Percentiles rank a stretch among this genome's conserved stretches.
Evolutionary conservation across 768 basidiomycete genomes (phyloP).

Genomic region (Pisolithus albus): DNA sequence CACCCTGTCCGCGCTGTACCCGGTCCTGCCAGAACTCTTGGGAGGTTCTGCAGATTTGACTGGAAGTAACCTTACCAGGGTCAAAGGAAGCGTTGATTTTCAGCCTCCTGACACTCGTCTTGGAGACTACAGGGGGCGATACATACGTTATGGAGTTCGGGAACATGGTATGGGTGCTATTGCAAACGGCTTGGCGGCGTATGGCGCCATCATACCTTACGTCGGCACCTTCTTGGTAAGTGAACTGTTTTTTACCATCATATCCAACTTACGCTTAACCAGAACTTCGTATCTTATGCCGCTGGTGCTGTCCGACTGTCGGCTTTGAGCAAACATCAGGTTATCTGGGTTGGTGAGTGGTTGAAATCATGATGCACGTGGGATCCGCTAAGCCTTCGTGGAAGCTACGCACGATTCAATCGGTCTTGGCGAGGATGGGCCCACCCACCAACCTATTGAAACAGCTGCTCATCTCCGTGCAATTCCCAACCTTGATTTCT

Average conservation of each 20-base stretch:
- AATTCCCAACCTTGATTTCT: conserved; percentile 86
- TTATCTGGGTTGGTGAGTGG: conserved; percentile 84
- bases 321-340: conserved; percentile 81
- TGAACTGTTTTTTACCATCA: conserved; percentile 1
- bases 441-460: conserved; percentile 94
- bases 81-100: conserved; percentile 82
- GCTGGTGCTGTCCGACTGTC: conserved; percentile 89
- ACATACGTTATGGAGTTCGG: conserved; percentile 94
- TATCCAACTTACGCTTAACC: conserved; percentile 6
- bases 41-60: conserved; percentile 91
- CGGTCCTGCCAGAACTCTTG: conserved; percentile 74
- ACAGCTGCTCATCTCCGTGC: conserved; percentile 83
- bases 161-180: conserved; percentile 98
- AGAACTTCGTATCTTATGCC: conserved; percentile 94
- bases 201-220: conserved; percentile 88
- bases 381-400: neutral
- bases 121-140: conserved; percentile 79
- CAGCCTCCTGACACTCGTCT: conserved; percentile 82
- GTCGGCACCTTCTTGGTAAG: conserved; percentile 85
- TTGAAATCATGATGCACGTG: neutral
- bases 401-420: conserved; percentile 92
- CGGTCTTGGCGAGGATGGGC: conserved; percentile 89
- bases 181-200: conserved; percentile 83
- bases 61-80: conserved; percentile 87
- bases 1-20: conserved; percentile 67